Base-by-base conservation (phyloP, 2,329 filamentous ascomycete species). In the Colletotrichum neosansevieriae region DNA sequence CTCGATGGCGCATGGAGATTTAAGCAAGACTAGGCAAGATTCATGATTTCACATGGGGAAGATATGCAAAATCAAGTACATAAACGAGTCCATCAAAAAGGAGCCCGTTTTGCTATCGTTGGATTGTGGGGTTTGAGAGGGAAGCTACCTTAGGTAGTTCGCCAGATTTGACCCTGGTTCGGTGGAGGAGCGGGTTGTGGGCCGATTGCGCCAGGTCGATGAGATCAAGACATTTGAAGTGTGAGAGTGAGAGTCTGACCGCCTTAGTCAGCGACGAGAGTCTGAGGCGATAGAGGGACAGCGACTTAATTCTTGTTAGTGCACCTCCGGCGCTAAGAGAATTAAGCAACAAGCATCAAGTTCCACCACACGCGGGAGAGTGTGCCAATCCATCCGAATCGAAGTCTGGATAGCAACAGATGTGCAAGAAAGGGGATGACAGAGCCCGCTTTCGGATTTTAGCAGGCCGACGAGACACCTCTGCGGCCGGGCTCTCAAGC, bases 381-480 rank as follows among this genome's bases (percentile, higher is more conserved):
- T 6, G 24, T 29, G 24, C 24, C 6, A 6, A 6, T 29, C 24
- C 4, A 29, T 21, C 21, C 21, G 21, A 21, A 2, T 21, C 2
- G 21, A 21, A 21, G 21, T 21, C 21, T 21, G 3, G 21, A 3
- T 21, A 29, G 24, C 24, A 29, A 29, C 24, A 29, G 24, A 29
- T 29, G 4, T 29, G 24, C 24, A 24, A 24, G 7, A 2, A 29
- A 29, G 29, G 9, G 10, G 63, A n/a, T n/a, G n/a, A n/a, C n/a
- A n/a, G 56, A 69, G 67, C 36, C 63, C 63, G 62, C 63, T 68
- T 56, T 50, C 42, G 62, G 56, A 56, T 50, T 57, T 34, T 40
- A 51, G 32, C 42, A 24, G 61, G 40, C 40, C 42, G 29, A 21
- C 13, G 17, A 53, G 51, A 24, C 24, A 54, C 51, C 51, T 54